Evolutionary conservation across 1,139 yeast genomes (phyloP).

Genomic region (Diutina catenulata): DNA sequence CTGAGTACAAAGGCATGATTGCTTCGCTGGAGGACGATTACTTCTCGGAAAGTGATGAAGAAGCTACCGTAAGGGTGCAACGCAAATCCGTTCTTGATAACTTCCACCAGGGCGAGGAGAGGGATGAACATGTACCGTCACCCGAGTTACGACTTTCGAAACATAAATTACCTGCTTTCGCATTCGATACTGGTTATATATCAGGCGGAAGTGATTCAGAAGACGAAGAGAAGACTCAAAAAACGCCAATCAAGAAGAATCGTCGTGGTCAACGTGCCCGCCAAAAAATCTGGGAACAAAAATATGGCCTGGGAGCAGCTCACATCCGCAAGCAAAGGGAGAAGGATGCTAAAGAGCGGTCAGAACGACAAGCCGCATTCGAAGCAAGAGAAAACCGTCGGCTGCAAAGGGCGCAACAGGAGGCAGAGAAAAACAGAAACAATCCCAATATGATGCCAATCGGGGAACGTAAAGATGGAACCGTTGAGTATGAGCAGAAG

Average conservation of each 20-base stretch:
- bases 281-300: slow-evolving; percentile 90
- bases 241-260: neutral
- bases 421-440: neutral
- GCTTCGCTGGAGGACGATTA: slow-evolving; percentile 3
- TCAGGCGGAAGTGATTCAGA: slow-evolving; percentile 3
- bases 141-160: no score
- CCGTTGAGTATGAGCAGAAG: slow-evolving; percentile 6
- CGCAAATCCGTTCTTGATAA: no score
- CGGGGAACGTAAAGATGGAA: neutral
- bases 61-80: no score
- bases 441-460: slow-evolving; percentile 1
- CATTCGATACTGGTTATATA: neutral
- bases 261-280: slow-evolving; percentile 16
- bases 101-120: no score
- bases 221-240: neutral
- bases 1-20: slow-evolving; percentile 10
- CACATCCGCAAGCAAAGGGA: slow-evolving; percentile 61
- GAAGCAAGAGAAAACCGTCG: slow-evolving; percentile 67
- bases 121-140: neutral
- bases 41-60: neutral
- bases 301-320: slow-evolving; percentile 75
- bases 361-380: slow-evolving; percentile 48
- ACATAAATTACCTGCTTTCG: slow-evolving; percentile 2
- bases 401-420: slow-evolving; percentile 31
- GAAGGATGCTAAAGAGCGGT: slow-evolving; percentile 41